Evolutionary conservation across 495 filamentous ascomycete species (phyloP), one percentile per base, ranked within the genome.

Genomic region (Talaromyces borbonicus): DNA sequence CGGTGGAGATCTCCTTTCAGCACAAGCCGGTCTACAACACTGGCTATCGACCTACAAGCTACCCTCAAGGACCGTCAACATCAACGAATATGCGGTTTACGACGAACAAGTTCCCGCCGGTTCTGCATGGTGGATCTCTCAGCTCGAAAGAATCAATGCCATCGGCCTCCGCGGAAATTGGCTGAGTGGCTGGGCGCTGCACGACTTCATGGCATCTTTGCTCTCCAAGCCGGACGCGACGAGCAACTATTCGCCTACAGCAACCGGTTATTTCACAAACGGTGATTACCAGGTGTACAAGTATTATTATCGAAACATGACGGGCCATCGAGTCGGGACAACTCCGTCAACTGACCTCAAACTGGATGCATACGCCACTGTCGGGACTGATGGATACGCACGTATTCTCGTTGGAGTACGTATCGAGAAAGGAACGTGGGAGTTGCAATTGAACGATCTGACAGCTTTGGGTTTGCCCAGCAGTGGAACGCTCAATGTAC

Each of bases 261-360:
- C 43, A 16, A 45, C 40, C 9, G 57, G 54, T 11, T 67, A 65
- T 52, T 55, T 36, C 25, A 50, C 61, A 3, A 58, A 52, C 33
- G 58, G 58, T 5, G 55, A 63, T 15, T 64, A 53, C 35, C 62
- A 65, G 40, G 52, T 65, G 8, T 67, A 67, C 47, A 54, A 63
- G 27, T 65, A 65, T 52, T 65, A 67, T 37, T 47, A 51, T 46
- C 27, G 49, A 23, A 56, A 53, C 18, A 59, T 63, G 60, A 61
- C 58, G 5, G 60, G 63, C 4, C 8, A 54, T 23, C 57, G 61
- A 14, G 54, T 58, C 22, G 59, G 49, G 3, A 55, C 53, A 11
- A 35, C 47, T 12, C 49, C 49, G 6, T 59, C 60, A 8, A 41
- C 45, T 4, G 62, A 66, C 37, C 48, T 52, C 16, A 49, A 51